Percentiles rank a stretch among this genome's conserved stretches.
Conservation (phyloP, 192 early-diverging fungal genomes). For the Coemansia pectinata region DNA sequence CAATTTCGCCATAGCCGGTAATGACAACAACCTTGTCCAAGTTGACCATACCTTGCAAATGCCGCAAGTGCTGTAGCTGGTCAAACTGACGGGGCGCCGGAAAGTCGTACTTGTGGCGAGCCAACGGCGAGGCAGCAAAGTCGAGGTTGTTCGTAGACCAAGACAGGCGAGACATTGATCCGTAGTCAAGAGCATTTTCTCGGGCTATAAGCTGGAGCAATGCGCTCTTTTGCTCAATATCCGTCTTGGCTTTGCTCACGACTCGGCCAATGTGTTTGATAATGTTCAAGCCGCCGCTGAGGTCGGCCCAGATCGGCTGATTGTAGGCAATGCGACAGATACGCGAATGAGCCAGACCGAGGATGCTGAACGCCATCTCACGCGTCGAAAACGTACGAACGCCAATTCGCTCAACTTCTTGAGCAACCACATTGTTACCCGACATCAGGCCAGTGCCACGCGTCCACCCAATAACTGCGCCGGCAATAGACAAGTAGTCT, state of each 20-base stretch:
- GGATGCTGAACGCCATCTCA: constrained; percentile 97
- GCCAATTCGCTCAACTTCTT: constrained; percentile 89
- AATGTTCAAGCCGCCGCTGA: constrained; percentile 70
- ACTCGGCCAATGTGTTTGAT: constrained; percentile 60
- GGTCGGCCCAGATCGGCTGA: constrained; percentile 92
- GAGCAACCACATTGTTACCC: constrained; percentile 88
- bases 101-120: constrained; percentile 51
- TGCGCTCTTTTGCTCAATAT: constrained; percentile 63
- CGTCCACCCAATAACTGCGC: constrained; percentile 95
- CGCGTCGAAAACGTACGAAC: constrained; percentile 90
- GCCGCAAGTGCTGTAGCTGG: constrained; percentile 64
- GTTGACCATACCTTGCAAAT: constrained; percentile 79
- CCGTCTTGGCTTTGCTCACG: constrained; percentile 61
- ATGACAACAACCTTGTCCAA: constrained; percentile 90
- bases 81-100: constrained; percentile 71
- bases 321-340: constrained; percentile 74
- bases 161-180: constrained; percentile 58
- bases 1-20: constrained; percentile 92
- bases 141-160: neutral
- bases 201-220: constrained; percentile 71
- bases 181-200: constrained; percentile 71
- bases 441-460: constrained; percentile 96
- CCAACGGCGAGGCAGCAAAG: constrained; percentile 10
- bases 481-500: constrained; percentile 80
- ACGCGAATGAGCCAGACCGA: constrained; percentile 86